Evolutionary conservation across 768 basidiomycete species (phyloP).

Genomic region (Kwoniella newhampshirensis): DNA sequence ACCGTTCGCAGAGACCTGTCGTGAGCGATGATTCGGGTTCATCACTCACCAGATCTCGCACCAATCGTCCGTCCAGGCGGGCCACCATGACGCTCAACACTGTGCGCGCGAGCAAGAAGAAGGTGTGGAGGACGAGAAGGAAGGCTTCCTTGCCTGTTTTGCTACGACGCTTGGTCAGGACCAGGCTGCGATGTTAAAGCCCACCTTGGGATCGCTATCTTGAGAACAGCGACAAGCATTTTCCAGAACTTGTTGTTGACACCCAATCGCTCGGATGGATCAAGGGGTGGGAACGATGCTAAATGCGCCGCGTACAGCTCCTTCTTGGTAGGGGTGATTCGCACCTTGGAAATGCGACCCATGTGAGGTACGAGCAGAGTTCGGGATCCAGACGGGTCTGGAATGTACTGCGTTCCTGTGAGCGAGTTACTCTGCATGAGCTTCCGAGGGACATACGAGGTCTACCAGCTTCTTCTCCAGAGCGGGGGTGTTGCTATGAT

Average conservation of each 20-base stretch:
- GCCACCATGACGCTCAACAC: constrained; percentile 86
- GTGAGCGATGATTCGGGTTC: neutral
- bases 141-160: constrained; percentile 63
- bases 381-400: constrained; percentile 62
- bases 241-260: constrained; percentile 68
- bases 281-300: constrained; percentile 64
- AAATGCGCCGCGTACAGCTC: constrained; percentile 61
- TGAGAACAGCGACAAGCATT: constrained; percentile 72
- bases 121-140: constrained; percentile 73
- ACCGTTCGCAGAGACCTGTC: constrained; percentile 74
- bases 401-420: constrained; percentile 58
- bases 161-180: constrained; percentile 17
- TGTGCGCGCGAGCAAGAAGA: constrained; percentile 80
- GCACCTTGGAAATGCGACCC: constrained; percentile 63
- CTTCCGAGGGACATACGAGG: constrained; percentile 32
- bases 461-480: constrained; percentile 54
- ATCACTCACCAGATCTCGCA: constrained; percentile 70
- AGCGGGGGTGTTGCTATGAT: constrained; percentile 45
- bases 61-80: constrained; percentile 81
- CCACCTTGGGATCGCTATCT: constrained; percentile 67
- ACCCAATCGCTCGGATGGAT: constrained; percentile 58
- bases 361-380: constrained; percentile 68
- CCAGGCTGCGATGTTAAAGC: constrained; percentile 48
- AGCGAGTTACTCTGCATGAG: neutral
- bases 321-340: constrained; percentile 59